Percentiles rank a stretch among this genome's conserved stretches.
Evolutionary conservation across 176 grass and related monocot species (phyloP).

Genomic region (Echinochloa phyllopogon): DNA sequence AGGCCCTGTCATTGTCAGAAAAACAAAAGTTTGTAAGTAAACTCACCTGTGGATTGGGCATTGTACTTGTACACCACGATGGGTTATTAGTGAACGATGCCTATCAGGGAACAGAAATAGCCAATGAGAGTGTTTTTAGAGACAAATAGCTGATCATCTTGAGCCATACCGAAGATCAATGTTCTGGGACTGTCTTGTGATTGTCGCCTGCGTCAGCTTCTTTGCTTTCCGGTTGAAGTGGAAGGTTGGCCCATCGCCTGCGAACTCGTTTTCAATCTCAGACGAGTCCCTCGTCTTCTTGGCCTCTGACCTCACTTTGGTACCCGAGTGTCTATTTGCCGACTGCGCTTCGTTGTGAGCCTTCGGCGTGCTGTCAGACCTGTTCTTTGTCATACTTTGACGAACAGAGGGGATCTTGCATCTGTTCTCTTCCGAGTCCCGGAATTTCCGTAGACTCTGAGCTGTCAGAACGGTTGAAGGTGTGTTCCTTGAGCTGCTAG

Average conservation of each 20-base stretch:
- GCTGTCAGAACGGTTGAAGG: slow-evolving; percentile 46
- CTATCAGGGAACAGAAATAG: background rate
- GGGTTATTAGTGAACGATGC: background rate
- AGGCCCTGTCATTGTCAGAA: slow-evolving; percentile 38
- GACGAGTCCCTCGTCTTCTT: slow-evolving; percentile 38
- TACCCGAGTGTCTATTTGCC: background rate
- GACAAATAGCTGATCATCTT: background rate
- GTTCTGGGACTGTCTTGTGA: slow-evolving; percentile 61
- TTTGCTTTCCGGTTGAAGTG: slow-evolving; percentile 43
- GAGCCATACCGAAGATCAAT: slow-evolving; percentile 42
- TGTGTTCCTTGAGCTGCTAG: slow-evolving; percentile 30
- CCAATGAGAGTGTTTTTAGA: background rate
- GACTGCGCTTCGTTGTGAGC: slow-evolving; percentile 32
- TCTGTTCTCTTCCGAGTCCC: slow-evolving; percentile 65
- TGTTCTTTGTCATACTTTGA: slow-evolving; percentile 50
- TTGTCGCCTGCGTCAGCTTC: slow-evolving; percentile 38
- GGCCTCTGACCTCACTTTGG: slow-evolving; percentile 31
- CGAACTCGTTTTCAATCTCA: slow-evolving; percentile 61
- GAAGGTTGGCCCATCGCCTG: slow-evolving; percentile 36
- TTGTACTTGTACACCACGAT: background rate
- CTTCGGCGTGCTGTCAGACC: slow-evolving; percentile 38
- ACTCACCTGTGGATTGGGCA: background rate
- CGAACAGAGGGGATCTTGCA: slow-evolving; percentile 33
- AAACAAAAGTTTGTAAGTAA: background rate
- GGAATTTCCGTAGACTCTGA: slow-evolving; percentile 60